Percentiles rank a stretch among this genome's conserved stretches.
Conservation (phyloP, 345 rosid species). For the Aquilaria sinensis region DNA sequence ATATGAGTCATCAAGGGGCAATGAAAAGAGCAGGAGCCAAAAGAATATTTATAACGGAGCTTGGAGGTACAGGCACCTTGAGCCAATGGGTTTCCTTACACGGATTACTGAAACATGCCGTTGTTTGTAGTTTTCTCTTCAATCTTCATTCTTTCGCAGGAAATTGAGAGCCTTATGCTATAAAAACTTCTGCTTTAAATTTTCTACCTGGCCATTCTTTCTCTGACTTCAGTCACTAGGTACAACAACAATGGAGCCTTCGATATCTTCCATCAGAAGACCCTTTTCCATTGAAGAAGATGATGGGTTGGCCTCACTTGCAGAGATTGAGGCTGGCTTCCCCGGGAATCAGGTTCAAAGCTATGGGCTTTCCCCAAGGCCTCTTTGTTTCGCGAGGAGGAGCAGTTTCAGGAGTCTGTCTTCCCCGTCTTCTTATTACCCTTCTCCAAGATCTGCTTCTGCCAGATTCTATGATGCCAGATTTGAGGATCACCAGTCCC, state of each 20-base stretch:
- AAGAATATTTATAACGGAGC: neutral
- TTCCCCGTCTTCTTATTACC: conserved; percentile 15
- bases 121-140: conserved; percentile 15
- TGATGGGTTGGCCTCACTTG: conserved; percentile 48
- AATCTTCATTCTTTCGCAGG: neutral
- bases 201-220: neutral
- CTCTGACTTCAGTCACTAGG: neutral
- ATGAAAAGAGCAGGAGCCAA: no score
- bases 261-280: conserved; percentile 18
- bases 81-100: conserved; percentile 47
- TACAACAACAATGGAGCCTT: conserved; percentile 21
- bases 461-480: conserved; percentile 60
- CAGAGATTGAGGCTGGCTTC: conserved; percentile 61
- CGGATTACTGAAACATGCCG: conserved; percentile 34
- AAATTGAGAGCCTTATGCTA: conserved; percentile 18
- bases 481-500: conserved; percentile 51
- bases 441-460: conserved; percentile 49
- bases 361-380: conserved; percentile 25
- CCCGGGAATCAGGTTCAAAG: conserved; percentile 24
- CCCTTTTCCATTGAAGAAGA: conserved; percentile 51
- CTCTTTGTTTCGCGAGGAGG: conserved; percentile 28
- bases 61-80: conserved; percentile 14
- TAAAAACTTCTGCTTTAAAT: conserved; percentile 11
- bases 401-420: conserved; percentile 38
- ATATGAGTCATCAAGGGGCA: neutral